Evolutionary conservation across 2,329 filamentous ascomycete genomes (phyloP).

Genomic region (Ambrosiella cleistominuta): DNA sequence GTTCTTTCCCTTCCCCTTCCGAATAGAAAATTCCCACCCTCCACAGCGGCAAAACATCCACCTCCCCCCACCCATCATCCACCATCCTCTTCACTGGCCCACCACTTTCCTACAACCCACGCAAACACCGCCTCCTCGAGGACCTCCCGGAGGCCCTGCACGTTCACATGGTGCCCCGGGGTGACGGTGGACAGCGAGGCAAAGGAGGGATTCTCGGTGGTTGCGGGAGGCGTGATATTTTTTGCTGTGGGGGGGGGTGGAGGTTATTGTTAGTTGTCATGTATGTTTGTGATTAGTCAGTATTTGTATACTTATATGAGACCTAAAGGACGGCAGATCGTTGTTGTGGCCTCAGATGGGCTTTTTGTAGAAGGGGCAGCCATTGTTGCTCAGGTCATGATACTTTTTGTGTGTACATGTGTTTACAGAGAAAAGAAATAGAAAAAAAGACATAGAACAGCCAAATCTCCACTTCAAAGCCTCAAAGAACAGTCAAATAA

Average conservation of each 20-base stretch:
- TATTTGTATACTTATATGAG: constrained; percentile 1
- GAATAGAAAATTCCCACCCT: constrained; percentile 24
- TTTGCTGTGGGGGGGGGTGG: constrained; percentile 22
- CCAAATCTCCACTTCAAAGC: too few species aligned
- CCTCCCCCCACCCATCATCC: constrained; percentile 24
- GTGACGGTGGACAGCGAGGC: not conserved
- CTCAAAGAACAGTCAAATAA: too few species aligned
- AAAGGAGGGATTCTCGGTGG: constrained; percentile 21
- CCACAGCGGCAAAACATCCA: constrained; percentile 29
- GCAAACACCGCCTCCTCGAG: not conserved
- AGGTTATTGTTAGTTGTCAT: not conserved
- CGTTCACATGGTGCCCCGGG: not conserved
- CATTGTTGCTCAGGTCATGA: too few species aligned
- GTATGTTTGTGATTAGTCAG: too few species aligned
- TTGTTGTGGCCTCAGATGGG: not conserved
- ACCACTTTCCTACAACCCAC: not conserved
- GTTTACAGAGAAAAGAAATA: too few species aligned
- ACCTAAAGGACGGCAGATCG: constrained; percentile 4
- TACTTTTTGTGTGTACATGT: too few species aligned
- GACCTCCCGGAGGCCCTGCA: not conserved
- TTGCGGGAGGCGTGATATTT: constrained; percentile 29
- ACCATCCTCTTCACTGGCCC: constrained; percentile 17
- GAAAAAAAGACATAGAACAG: too few species aligned
- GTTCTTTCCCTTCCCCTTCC: not conserved
- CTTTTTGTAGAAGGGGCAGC: too few species aligned